Base-by-base conservation (phyloP, 1,284 basidiomycete species). In the Apiotrichum akiyoshidainum region DNA sequence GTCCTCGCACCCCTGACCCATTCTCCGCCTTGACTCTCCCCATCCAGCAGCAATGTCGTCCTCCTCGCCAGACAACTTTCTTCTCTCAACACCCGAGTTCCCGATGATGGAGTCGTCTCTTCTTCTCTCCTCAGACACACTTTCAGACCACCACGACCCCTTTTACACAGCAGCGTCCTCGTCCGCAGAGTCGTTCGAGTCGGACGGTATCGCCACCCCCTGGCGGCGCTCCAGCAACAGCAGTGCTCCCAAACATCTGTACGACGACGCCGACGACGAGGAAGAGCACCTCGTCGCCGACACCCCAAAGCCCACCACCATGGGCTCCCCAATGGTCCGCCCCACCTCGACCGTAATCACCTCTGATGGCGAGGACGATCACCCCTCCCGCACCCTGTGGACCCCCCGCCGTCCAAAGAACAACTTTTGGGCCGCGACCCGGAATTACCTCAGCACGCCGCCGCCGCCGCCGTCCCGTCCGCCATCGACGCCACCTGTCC, bases 361-460 rank as follows among this genome's bases (percentile, higher is more conserved):
- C 17, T 44, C 58, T 7, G 58, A 59, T 26, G 53, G 53, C 13
- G 53, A 54, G 39, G 58, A 59, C 22, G 58, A 59, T 19, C 48
- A 49, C 21, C 5, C 16, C 10, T 8, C 19, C n/a, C 48, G 35
- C 21, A 13, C 48, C 5, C 5, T 40, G 35, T 50, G 48, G 48
- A 37, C 33, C 12, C 22, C 39, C 2, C 50, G 50, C 5, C 39
- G 50, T n/a, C n/a, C 6, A n/a, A 41, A 44, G 26, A 52, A 52
- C 17, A 22, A 39, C 11, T 42, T 52, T 35, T 52, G 50, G 50
- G 31, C 22, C 14, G 50, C 19, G 11, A 13, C 50, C 11, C 11
- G 34, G 5, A 19, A 11, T 35, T 16, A 50, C 37, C 8, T 40
- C 21, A 35, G 34, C 6, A 26, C 37, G 10, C 35, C n/a, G 22